Percentiles rank a stretch among this genome's conserved stretches.
Evolutionary conservation across 1,139 yeast species (phyloP).

Genomic region (Hansenula anomala): DNA sequence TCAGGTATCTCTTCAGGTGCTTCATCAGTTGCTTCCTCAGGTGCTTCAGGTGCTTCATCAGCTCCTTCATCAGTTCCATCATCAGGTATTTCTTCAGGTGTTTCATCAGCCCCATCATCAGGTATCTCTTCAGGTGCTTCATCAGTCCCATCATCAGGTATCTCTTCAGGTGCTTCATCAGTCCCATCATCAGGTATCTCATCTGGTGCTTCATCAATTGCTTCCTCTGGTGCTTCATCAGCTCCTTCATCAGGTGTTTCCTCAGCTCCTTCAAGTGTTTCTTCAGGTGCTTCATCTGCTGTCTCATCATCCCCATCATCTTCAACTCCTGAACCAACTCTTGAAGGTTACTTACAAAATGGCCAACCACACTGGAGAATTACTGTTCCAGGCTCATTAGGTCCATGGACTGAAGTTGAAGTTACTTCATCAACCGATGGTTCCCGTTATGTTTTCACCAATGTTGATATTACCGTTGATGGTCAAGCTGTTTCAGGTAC

Average conservation of each 20-base stretch:
- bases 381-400: slow-evolving; percentile 3
- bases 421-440: not conserved
- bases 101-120: not conserved
- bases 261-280: not conserved
- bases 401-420: slow-evolving; percentile 4
- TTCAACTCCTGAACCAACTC: no score
- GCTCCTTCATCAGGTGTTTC: not conserved
- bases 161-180: not conserved
- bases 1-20: not conserved
- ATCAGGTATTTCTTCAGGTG: no score
- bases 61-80: not conserved
- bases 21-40: not conserved
- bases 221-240: no score
- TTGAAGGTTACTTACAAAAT: slow-evolving; percentile 1
- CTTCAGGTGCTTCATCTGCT: not conserved
- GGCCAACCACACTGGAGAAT: slow-evolving; percentile 6
- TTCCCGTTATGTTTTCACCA: not conserved
- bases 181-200: not conserved
- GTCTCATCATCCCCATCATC: slow-evolving; percentile 1
- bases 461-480: not conserved
- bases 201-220: slow-evolving; percentile 1
- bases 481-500: not conserved
- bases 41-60: not conserved
- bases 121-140: not conserved
- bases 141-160: not conserved